Percentiles rank a stretch among this genome's conserved stretches.
These are phyloP conservation scores for Ricinus communis DNA, from an alignment of 345 rosid genomes.

Conservation along the genomic window DNA sequence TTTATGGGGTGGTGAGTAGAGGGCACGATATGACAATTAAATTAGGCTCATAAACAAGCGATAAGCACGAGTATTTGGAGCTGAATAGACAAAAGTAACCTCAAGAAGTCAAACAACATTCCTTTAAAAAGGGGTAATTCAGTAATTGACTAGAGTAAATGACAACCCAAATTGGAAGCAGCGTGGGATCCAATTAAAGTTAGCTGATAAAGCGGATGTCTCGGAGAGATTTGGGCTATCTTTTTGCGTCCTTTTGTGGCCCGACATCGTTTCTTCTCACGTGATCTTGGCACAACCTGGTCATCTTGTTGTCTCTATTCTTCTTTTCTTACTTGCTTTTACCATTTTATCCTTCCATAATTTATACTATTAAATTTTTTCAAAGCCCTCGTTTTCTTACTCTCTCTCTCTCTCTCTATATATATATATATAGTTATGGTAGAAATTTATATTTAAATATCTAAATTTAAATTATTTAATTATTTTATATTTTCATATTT, in stretches of 20 bases:
- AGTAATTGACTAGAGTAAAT: constrained; percentile 9
- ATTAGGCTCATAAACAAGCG: neutral
- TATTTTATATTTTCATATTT: too few relatives aligned
- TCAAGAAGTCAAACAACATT: neutral
- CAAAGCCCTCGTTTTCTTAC: too few relatives aligned
- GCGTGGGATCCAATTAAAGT: constrained; percentile 15
- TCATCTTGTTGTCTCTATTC: neutral
- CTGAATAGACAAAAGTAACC: neutral
- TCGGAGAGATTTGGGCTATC: constrained; percentile 31
- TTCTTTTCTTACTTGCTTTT: neutral
- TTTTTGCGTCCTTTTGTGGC: neutral
- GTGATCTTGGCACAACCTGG: neutral
- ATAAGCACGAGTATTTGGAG: neutral
- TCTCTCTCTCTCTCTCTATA: too few relatives aligned
- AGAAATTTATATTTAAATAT: too few relatives aligned
- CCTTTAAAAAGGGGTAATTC: neutral
- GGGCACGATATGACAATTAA: constrained; percentile 5
- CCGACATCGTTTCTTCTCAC: neutral
- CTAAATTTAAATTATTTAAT: too few relatives aligned
- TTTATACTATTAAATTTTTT: too few relatives aligned
- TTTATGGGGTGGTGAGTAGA: too few relatives aligned
- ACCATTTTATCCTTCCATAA: too few relatives aligned
- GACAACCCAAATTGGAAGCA: neutral
- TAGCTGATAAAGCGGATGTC: constrained; percentile 20
- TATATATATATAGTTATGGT: too few relatives aligned